phyloP scores from a whole-genome alignment of 2,329 filamentous ascomycete genomes.

The Raffaelea albimanens region DNA sequence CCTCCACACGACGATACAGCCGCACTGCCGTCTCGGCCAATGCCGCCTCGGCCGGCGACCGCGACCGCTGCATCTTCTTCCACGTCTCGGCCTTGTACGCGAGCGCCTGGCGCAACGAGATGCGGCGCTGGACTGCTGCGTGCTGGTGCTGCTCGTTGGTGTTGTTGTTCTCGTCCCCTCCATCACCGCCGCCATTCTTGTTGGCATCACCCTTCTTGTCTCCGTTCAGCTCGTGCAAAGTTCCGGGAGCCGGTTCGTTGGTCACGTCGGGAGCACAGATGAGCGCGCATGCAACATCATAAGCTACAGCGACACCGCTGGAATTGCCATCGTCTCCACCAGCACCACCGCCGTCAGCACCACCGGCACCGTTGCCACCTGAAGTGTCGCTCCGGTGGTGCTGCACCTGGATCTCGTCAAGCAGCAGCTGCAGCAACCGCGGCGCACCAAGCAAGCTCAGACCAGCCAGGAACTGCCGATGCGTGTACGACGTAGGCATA shows the following conservation, averaged over 20 bases:
- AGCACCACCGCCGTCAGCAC: not conserved
- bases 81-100: constrained; percentile 49
- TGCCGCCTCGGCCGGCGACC: constrained; percentile 29
- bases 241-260: constrained; percentile 26
- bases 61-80: constrained; percentile 41
- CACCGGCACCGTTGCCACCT: not conserved
- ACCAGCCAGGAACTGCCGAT: constrained; percentile 57
- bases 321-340: not conserved
- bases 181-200: not conserved
- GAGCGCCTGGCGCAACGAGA: constrained; percentile 52
- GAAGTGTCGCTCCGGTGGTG: constrained; percentile 39
- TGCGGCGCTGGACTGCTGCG: constrained; percentile 32
- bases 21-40: constrained; percentile 54
- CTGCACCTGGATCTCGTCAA: constrained; percentile 60
- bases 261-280: constrained; percentile 56
- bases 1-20: constrained; percentile 54
- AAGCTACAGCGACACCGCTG: constrained; percentile 32
- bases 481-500: constrained; percentile 59
- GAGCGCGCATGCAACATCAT: constrained; percentile 61
- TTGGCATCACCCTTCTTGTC: not conserved
- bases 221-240: constrained; percentile 10
- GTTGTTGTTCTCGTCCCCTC: not conserved
- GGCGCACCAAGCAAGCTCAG: constrained; percentile 53
- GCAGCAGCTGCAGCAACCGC: constrained; percentile 48
- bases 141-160: constrained; percentile 15